Conservation (phyloP, 2,329 filamentous ascomycete genomes). For the Corinectria fuckeliana region DNA sequence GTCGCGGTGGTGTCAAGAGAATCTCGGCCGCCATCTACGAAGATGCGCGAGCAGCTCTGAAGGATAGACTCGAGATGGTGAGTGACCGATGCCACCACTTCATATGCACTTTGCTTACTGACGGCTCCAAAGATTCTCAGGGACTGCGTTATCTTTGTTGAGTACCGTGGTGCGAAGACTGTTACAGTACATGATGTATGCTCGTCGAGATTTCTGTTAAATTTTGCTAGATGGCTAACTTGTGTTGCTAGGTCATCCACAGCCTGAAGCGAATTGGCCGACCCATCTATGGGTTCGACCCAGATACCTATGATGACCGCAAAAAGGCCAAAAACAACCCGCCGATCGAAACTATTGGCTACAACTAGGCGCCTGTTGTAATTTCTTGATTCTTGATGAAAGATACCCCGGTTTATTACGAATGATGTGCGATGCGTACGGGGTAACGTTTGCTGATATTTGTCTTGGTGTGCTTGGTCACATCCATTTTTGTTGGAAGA, state of each 20-base stretch:
- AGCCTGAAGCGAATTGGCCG: conserved; percentile 54
- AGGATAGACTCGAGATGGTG: conserved; percentile 56
- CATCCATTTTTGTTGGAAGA: neutral
- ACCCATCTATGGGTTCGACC: conserved; percentile 66
- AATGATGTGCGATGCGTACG: neutral
- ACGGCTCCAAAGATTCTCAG: conserved; percentile 54
- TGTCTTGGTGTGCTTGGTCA: neutral
- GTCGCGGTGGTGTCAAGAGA: conserved; percentile 78
- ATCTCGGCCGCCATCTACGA: conserved; percentile 71
- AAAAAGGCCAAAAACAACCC: conserved; percentile 7
- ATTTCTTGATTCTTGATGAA: neutral
- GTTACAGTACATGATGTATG: conserved; percentile 67
- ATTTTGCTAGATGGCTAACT: conserved; percentile 18
- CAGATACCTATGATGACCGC: conserved; percentile 40
- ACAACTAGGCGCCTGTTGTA: neutral
- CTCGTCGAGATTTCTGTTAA: conserved; percentile 13
- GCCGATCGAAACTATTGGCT: neutral
- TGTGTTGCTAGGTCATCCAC: conserved; percentile 58
- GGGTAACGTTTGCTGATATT: neutral
- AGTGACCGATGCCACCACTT: conserved; percentile 14
- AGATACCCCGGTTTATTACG: neutral
- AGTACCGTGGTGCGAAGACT: conserved; percentile 65
- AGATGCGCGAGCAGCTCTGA: conserved; percentile 61
- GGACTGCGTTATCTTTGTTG: conserved; percentile 57
- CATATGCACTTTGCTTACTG: neutral